Evolutionary conservation across 164 flowering plant species (phyloP).

Genomic region (Tetrastigma voinierianum): DNA sequence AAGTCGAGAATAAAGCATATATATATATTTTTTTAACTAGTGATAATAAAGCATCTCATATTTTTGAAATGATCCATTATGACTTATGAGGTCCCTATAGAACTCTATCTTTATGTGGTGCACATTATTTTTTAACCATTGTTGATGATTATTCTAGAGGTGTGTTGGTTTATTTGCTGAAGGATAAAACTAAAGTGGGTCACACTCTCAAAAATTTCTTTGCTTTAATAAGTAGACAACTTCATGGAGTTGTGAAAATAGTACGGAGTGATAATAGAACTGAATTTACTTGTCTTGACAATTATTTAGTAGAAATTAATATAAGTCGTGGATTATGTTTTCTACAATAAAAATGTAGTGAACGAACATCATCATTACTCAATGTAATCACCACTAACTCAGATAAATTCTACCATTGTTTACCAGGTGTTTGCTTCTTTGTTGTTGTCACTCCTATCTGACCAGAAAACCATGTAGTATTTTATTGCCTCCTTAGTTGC

Average conservation of each 20-base stretch:
- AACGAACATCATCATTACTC: too few relatives aligned
- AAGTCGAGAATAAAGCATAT: neutral
- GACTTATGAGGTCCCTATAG: conserved; percentile 23
- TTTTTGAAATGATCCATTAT: conserved; percentile 26
- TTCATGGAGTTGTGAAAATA: conserved; percentile 8
- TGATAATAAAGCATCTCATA: neutral
- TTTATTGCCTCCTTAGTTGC: too few relatives aligned
- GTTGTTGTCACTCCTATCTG: too few relatives aligned
- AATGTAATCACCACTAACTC: too few relatives aligned
- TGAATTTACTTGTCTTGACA: conserved; percentile 7
- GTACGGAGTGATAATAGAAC: conserved; percentile 26
- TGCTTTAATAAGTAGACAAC: neutral
- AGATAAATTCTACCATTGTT: too few relatives aligned
- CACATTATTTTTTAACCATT: conserved; percentile 20
- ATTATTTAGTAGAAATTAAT: neutral
- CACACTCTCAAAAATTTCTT: neutral
- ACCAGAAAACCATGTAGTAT: too few relatives aligned
- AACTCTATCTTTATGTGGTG: conserved; percentile 5
- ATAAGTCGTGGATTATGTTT: too few relatives aligned
- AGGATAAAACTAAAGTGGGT: conserved; percentile 5
- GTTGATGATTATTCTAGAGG: conserved; percentile 26
- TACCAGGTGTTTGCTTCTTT: too few relatives aligned
- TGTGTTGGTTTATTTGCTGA: conserved; percentile 22
- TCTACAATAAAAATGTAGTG: too few relatives aligned
- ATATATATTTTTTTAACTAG: conserved; percentile 10